Evolutionary conservation across 139 green algal species (phyloP), one percentile per base, ranked within the genome.

Genomic region (Penium margaritaceum): DNA sequence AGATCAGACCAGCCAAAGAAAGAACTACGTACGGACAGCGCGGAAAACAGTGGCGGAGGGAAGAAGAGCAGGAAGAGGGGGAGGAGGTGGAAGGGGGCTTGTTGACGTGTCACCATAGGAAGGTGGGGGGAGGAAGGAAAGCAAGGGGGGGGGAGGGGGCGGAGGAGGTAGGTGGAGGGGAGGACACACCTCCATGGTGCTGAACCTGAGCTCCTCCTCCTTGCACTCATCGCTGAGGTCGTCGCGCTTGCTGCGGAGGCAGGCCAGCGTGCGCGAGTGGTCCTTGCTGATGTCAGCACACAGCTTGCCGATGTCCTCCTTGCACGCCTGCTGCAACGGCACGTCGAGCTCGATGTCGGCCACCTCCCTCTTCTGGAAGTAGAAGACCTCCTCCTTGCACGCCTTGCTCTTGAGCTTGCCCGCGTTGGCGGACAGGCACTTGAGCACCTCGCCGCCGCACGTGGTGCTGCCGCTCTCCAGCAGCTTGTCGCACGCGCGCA

Each of bases 331-430:
- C 51, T 84, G 84, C 65, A 95, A 74, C 19, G 89, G 77, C 19
- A 89, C 75, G 70, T 95, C 86, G 43, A 89, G 90, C 17, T 81
- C 80, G 73, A 83, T 89, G 61, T 95, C 89, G 3, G 57, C 75
- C 7, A 87, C 88, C 87, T 94, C 85, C 86, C 89, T 90, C 80
- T 92, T 91, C 74, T 90, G 76, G 61, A 91, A 91, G 72, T 90
- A 89, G 53, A 90, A 84, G 14, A 95, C 83, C 85, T 95, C 88
- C 62, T 91, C 82, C 29, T 83, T 80, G 84, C 90, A 96, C 1
- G 78, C 78, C 30, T 90, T 83, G 27, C 17, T 79, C n/a, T 65
- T 81, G 34, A 96, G 78, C 2, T 91, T 55, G 9, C 89, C 89
- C 29, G 75, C 70, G 46, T 90, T 89, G 27, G 93, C 85, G 1